phyloP scores from a whole-genome alignment of 768 basidiomycete species.

The Amanita fuliginea region DNA sequence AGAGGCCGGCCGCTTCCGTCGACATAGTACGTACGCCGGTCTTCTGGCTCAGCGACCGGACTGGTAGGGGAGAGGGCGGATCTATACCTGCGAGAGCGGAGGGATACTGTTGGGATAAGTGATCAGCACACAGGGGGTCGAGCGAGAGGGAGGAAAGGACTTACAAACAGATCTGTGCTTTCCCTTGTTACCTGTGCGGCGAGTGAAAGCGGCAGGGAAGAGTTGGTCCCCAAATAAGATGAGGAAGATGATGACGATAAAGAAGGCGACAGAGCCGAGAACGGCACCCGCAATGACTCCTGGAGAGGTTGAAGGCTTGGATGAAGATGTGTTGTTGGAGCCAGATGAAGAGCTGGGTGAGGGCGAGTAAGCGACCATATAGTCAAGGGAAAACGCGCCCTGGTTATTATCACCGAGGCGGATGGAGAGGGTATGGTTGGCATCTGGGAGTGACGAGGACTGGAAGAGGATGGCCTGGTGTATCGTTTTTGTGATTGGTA shows the following conservation, averaged over 20 bases:
- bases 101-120: background rate
- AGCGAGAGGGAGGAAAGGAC: background rate
- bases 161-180: background rate
- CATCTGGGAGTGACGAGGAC: background rate
- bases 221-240: background rate
- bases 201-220: background rate
- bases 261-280: background rate
- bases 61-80: background rate
- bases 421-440: background rate
- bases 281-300: background rate
- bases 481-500: background rate
- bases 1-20: slow-evolving; percentile 1
- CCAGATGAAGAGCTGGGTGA: background rate
- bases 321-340: background rate
- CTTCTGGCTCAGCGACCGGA: background rate
- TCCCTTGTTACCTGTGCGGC: background rate
- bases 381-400: background rate
- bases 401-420: background rate
- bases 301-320: background rate
- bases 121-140: background rate
- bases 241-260: background rate
- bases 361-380: background rate
- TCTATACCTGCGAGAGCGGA: background rate
- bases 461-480: background rate
- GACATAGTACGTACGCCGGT: background rate